These are phyloP conservation scores for Saccharomycopsis synnaedendra DNA, from an alignment of 805 yeast genomes.

Conservation along the genomic window DNA sequence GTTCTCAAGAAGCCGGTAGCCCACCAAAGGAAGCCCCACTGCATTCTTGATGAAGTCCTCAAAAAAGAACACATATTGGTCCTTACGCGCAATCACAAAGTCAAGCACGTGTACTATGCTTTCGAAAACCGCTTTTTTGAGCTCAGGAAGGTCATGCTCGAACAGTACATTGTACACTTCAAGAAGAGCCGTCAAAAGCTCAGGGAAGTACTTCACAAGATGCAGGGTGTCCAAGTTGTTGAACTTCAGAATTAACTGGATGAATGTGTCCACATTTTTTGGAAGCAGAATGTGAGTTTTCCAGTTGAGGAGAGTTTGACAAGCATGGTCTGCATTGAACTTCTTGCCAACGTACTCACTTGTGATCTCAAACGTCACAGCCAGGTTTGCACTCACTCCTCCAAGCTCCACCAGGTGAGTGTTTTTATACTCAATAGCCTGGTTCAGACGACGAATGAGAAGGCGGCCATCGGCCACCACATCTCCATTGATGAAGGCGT, in stretches of 20 bases:
- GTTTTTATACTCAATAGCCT: conserved; percentile 37
- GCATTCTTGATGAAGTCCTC: conserved; percentile 33
- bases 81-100: conserved; percentile 52
- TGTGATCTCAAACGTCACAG: conserved; percentile 36
- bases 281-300: conserved; percentile 27
- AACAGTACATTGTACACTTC: conserved; percentile 22
- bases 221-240: conserved; percentile 43
- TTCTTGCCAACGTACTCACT: conserved; percentile 60
- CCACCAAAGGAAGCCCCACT: conserved; percentile 34
- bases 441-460: conserved; percentile 33
- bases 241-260: conserved; percentile 36
- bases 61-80: conserved; percentile 47
- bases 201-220: conserved; percentile 50
- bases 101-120: conserved; percentile 52
- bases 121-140: conserved; percentile 33
- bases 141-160: conserved; percentile 19
- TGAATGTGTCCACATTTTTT: conserved; percentile 33
- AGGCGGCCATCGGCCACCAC: conserved; percentile 49
- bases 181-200: conserved; percentile 31
- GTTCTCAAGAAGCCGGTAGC: conserved; percentile 35
- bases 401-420: conserved; percentile 35
- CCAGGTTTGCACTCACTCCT: conserved; percentile 32
- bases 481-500: conserved; percentile 53
- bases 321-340: conserved; percentile 45
- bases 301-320: conserved; percentile 46